Evolutionary conservation across 2,329 filamentous ascomycete species (phyloP).

Genomic region (Coniochaeta pulveracea): DNA sequence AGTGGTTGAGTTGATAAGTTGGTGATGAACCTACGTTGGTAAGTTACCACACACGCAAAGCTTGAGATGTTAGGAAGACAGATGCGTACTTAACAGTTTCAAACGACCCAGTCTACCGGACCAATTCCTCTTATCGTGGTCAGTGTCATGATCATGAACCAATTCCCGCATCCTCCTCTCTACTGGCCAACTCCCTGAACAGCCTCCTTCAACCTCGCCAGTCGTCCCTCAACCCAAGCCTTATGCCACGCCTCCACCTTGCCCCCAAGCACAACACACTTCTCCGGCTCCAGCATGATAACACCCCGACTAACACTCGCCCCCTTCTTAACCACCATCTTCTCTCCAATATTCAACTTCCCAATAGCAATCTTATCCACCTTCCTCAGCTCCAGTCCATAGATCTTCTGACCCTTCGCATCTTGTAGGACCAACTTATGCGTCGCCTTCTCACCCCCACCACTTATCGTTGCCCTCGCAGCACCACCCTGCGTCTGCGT

Average conservation of each 20-base stretch:
- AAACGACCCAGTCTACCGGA: no score
- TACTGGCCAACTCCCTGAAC: slow-evolving; percentile 26
- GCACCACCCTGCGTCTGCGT: slow-evolving; percentile 3
- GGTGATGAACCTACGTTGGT: no score
- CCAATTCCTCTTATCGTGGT: no score
- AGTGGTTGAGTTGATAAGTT: no score
- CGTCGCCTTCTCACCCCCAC: slow-evolving; percentile 35
- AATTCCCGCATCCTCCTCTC: not conserved
- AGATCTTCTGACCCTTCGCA: slow-evolving; percentile 54
- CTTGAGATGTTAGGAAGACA: no score
- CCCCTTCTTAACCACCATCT: slow-evolving; percentile 60
- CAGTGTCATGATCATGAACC: no score
- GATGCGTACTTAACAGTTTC: no score
- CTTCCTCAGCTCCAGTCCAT: slow-evolving; percentile 59
- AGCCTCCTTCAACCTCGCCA: slow-evolving; percentile 55
- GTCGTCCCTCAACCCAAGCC: slow-evolving; percentile 61
- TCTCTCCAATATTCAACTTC: slow-evolving; percentile 64
- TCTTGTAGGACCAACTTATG: slow-evolving; percentile 82
- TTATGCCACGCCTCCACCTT: slow-evolving; percentile 75
- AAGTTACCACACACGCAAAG: no score
- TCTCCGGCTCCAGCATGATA: slow-evolving; percentile 62
- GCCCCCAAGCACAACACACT: slow-evolving; percentile 67
- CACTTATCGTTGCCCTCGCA: not conserved
- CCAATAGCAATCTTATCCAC: slow-evolving; percentile 55
- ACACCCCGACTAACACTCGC: slow-evolving; percentile 62